A percentile compares a stretch with the other conserved stretches of the same genome.
Evolutionary conservation across 345 rosid genomes (phyloP).

Genomic region (Eucalyptus sp.): DNA sequence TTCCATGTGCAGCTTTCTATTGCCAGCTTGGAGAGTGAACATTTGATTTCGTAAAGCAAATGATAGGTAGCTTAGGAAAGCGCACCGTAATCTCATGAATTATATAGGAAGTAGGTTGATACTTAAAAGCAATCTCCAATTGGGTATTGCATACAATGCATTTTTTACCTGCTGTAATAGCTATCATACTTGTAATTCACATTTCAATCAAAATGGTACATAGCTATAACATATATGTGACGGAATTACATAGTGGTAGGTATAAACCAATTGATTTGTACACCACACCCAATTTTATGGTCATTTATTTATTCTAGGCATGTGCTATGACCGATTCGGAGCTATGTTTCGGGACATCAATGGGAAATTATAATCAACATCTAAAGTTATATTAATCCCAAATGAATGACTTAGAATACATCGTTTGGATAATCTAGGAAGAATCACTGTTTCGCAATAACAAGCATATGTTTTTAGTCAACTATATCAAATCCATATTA

Average conservation of each 20-base stretch:
- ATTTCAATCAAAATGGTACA: background rate
- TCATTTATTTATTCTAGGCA: background rate
- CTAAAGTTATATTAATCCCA: background rate
- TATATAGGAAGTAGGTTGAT: background rate
- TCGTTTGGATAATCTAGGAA: background rate
- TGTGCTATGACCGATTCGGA: background rate
- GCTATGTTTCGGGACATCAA: background rate
- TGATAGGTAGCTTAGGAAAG: background rate
- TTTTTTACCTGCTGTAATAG: background rate
- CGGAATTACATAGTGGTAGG: accelerated
- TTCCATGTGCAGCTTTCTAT: background rate
- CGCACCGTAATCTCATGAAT: background rate
- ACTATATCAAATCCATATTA: background rate
- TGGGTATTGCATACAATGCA: background rate
- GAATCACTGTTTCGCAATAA: background rate
- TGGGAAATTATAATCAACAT: background rate
- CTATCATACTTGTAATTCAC: background rate
- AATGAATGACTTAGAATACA: background rate
- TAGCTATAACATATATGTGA: background rate
- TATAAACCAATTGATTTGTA: background rate
- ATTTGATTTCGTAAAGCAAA: background rate
- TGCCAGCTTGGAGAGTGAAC: background rate
- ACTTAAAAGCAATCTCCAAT: background rate
- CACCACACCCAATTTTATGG: background rate
- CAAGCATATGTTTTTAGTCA: background rate